Conservation (phyloP, 208 protist genomes). For the Herpetomonas samuelpessoai region DNA sequence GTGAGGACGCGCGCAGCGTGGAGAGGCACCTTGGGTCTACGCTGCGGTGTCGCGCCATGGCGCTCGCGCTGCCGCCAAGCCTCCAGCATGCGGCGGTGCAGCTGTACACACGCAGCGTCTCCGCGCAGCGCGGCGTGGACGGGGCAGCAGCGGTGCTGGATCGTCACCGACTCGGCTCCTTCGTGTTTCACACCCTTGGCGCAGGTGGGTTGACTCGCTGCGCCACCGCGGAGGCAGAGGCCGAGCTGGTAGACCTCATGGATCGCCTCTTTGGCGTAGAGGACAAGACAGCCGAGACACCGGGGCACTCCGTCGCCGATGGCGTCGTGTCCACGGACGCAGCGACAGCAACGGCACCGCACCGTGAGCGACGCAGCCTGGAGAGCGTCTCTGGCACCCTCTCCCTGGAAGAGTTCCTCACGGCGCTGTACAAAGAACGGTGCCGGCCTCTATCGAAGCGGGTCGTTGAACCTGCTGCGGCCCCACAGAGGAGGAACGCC, state of each 20-base stretch:
- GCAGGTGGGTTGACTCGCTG: not conserved
- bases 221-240: not conserved
- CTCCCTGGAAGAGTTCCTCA: not conserved
- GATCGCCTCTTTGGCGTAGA: not conserved
- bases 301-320: not conserved
- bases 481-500: no score
- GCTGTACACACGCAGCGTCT: constrained; percentile 13
- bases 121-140: not conserved
- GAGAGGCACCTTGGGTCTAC: not conserved
- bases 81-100: constrained; percentile 25
- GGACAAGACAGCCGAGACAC: not conserved
- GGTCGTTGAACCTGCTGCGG: no score
- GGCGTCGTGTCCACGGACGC: no score
- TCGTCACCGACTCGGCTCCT: not conserved
- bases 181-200: not conserved
- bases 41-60: not conserved
- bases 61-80: constrained; percentile 20
- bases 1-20: no score
- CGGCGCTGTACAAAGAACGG: not conserved
- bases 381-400: not conserved
- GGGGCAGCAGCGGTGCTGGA: not conserved
- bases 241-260: not conserved
- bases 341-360: not conserved
- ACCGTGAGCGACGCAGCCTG: not conserved
- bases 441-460: no score